Evolutionary conservation across 2,329 filamentous ascomycete species (phyloP), one percentile per base, ranked within the genome.

Genomic region (Aureobasidium sp.): DNA sequence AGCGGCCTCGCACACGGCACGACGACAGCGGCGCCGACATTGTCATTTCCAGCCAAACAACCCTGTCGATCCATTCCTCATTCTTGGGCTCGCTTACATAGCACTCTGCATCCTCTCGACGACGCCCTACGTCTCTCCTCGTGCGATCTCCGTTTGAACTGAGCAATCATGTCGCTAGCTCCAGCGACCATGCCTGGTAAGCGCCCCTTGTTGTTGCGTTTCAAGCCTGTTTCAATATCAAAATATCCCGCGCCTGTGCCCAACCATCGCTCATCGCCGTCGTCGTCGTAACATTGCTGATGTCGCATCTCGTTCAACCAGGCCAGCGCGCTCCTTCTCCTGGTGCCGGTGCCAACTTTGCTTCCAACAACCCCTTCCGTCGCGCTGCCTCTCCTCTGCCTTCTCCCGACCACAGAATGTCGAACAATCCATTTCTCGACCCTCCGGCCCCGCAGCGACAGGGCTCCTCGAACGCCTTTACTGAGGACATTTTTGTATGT

Each of bases 401-500:
- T 58, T 73, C 72, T 37, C 68, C 76, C 79, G 60, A 62, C 41
- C 34, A 44, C 41, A 76, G 61, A 72, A 68, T 82, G 86, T 90
- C 88, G 68, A 84, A 84, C 73, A 92, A 92, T 69, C 89, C 89
- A 39, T 92, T 92, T 72, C 81, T 91, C 66, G 87, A 74, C 37
- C 60, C 66, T 62, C 68, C 63, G 65, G 65, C 67, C 68, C 62
- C 64, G 27, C 59, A 44, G 48, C 36, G 39, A 59, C 61, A 41
- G 45, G 44, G 15, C 34, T 60, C 27, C 61, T 64, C 41, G 45
- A 62, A 25, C 59, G n/a, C 60, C 48, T 81, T 84, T 62, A 84
- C 86, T 53, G 86, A 88, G 67, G 87, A 91, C 65, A 82, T 91
- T 64, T 91, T 91, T 78, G 89, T 91, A 87, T 73, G 89, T 88